Base-by-base conservation (phyloP, 2,329 filamentous ascomycete genomes). In the Pseudogymnoascus sp. region DNA sequence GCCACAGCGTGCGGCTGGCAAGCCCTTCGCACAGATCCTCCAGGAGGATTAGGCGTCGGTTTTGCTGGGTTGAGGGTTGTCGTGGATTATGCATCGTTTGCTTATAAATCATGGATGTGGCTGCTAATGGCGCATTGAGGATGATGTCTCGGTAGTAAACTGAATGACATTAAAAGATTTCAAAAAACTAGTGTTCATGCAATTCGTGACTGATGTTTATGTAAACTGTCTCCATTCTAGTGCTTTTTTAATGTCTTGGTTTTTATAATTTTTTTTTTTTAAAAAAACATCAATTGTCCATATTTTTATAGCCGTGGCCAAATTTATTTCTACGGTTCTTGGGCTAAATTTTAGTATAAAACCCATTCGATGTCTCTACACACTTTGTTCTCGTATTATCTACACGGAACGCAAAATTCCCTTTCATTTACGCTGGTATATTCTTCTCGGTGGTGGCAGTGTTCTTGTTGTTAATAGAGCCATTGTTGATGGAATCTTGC, bases 41-140 rank as follows among this genome's bases (percentile, higher is more conserved):
- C 71, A 76, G 71, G 78, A 82, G 73, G 74, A 80, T 68, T 83
- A 81, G 11, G 57, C 33, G 74, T 73, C 62, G 64, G 40, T 44
- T 35, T 61, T 29, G 26, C 61, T 64, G 62, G 68, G 64, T 62
- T 63, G 54, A 54, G 26, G 26, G 47, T 26, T 54, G 60, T 64
- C 65, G 57, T 59, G 29, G 39, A 60, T 47, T 47, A 47, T 47
- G 35, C 35, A 60, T 59, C 58, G 58, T 39, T 44, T 37, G 41
- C 39, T 44, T 44, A 54, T 60, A 33, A 54, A 44, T 44, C 59
- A 54, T 60, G 59, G 59, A 47, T 33, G 41, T 60, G 59, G 57
- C 57, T 59, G 33, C 36, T 59, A 59, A 59, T 40, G 57, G 57
- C 57, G 57, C 57, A 59, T 40, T 59, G 47, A 54, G 47, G 47